These are phyloP conservation scores for Pezicula neosporulosa DNA, from an alignment of 2,329 filamentous ascomycete species.

Conservation along the genomic window DNA sequence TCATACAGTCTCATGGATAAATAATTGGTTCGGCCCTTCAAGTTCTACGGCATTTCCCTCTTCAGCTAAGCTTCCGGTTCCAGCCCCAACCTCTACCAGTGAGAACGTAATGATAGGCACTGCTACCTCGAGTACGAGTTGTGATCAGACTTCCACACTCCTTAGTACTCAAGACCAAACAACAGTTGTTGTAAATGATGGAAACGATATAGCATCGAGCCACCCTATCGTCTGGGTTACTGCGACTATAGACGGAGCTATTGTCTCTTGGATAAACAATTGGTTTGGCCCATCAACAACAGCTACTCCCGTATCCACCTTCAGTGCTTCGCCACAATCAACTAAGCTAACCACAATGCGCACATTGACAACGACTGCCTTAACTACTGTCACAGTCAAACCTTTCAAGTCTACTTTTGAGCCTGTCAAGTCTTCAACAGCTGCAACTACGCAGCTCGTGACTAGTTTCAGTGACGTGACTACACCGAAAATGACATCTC, in stretches of 20 bases:
- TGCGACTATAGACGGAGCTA: slow-evolving; percentile 13
- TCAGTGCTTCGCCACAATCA: too few relatives aligned
- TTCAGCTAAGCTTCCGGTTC: slow-evolving; percentile 4
- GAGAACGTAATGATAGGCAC: slow-evolving; percentile 4
- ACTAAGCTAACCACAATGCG: too few relatives aligned
- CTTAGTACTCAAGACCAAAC: background rate
- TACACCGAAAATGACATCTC: too few relatives aligned
- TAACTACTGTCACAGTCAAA: too few relatives aligned
- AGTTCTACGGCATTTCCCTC: slow-evolving; percentile 7
- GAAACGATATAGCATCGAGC: too few relatives aligned
- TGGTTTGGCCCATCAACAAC: slow-evolving; percentile 10
- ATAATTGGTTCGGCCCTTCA: slow-evolving; percentile 40
- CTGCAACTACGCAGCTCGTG: too few relatives aligned
- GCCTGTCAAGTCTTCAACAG: too few relatives aligned
- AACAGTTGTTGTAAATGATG: slow-evolving; percentile 6
- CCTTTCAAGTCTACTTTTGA: too few relatives aligned
- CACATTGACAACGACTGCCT: too few relatives aligned
- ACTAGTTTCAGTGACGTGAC: too few relatives aligned
- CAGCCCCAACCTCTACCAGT: slow-evolving; percentile 5
- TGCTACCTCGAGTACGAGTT: background rate
- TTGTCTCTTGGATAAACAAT: slow-evolving; percentile 19
- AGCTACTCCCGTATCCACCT: too few relatives aligned
- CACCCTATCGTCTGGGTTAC: too few relatives aligned
- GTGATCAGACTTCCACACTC: background rate
- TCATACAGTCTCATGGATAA: slow-evolving; percentile 53